Conservation (phyloP, 306 rosid species). For the Betula pendula region DNA sequence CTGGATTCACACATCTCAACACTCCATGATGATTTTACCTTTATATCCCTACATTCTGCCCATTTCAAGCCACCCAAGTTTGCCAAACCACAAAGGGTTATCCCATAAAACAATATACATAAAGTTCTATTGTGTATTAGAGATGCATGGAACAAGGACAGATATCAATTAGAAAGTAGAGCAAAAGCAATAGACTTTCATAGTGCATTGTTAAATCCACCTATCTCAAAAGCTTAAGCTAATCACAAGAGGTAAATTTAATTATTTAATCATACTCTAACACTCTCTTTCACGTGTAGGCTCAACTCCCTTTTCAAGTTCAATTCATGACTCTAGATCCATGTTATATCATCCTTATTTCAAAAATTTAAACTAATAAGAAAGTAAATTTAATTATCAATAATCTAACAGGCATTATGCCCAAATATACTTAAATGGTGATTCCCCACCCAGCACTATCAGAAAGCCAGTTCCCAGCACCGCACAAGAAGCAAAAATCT, state of each 20-base stretch:
- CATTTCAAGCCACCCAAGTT: constrained; percentile 3
- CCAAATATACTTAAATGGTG: not conserved
- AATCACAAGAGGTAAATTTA: no score
- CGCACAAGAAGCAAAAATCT: not conserved
- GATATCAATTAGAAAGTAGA: not conserved
- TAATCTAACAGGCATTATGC: no score
- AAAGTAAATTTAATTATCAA: no score
- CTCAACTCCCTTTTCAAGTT: no score
- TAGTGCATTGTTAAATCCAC: no score
- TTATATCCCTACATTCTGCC: not conserved
- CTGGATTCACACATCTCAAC: not conserved
- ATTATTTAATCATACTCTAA: no score
- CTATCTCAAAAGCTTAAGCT: no score
- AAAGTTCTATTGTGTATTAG: no score
- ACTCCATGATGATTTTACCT: not conserved
- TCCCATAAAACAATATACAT: not conserved
- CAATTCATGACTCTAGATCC: no score
- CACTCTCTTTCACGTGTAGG: no score
- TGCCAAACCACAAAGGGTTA: not conserved
- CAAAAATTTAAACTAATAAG: no score
- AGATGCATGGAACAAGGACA: not conserved
- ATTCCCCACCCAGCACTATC: not conserved
- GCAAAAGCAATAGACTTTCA: not conserved
- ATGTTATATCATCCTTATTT: no score
- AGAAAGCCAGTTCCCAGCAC: not conserved